phyloP scores from a whole-genome alignment of 495 filamentous ascomycete genomes.

The Penicillium simplicissimum region DNA sequence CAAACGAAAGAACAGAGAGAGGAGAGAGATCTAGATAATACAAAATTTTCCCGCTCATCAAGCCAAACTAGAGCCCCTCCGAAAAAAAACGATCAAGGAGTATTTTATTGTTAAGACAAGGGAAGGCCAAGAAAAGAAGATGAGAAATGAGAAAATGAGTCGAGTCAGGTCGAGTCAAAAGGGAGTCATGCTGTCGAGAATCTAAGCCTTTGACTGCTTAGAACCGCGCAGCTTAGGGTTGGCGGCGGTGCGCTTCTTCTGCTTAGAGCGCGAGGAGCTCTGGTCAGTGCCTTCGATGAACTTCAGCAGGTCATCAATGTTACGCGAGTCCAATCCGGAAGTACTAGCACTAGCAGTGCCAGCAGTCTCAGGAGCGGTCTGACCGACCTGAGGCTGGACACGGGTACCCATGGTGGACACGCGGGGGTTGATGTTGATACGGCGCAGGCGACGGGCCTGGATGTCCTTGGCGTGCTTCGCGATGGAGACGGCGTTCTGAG shows the following conservation, averaged over 20 bases:
- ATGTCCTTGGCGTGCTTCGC: slow-evolving; percentile 89
- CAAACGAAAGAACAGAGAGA: slow-evolving; percentile 30
- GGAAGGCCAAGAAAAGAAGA: slow-evolving; percentile 29
- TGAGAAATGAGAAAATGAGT: slow-evolving; percentile 13
- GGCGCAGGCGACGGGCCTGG: slow-evolving; percentile 67
- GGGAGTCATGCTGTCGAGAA: neutral
- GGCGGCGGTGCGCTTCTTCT: slow-evolving; percentile 64
- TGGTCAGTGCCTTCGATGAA: slow-evolving; percentile 78
- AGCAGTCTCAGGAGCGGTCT: slow-evolving; percentile 48
- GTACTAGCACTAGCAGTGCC: slow-evolving; percentile 36
- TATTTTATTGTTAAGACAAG: slow-evolving; percentile 41
- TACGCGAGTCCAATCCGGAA: slow-evolving; percentile 63
- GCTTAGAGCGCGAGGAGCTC: slow-evolving; percentile 55
- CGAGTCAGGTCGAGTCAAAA: too few relatives aligned
- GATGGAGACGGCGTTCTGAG: slow-evolving; percentile 88
- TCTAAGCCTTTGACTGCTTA: slow-evolving; percentile 45
- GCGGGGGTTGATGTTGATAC: slow-evolving; percentile 57
- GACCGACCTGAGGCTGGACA: slow-evolving; percentile 56
- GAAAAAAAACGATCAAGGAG: slow-evolving; percentile 32
- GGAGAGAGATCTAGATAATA: slow-evolving; percentile 46
- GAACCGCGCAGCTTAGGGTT: slow-evolving; percentile 69
- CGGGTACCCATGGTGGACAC: slow-evolving; percentile 51
- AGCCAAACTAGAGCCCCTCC: slow-evolving; percentile 33
- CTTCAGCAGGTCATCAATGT: slow-evolving; percentile 81
- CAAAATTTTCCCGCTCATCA: slow-evolving; percentile 39